Conservation (phyloP, 768 basidiomycete genomes). For the Leccinum uliginosum region DNA sequence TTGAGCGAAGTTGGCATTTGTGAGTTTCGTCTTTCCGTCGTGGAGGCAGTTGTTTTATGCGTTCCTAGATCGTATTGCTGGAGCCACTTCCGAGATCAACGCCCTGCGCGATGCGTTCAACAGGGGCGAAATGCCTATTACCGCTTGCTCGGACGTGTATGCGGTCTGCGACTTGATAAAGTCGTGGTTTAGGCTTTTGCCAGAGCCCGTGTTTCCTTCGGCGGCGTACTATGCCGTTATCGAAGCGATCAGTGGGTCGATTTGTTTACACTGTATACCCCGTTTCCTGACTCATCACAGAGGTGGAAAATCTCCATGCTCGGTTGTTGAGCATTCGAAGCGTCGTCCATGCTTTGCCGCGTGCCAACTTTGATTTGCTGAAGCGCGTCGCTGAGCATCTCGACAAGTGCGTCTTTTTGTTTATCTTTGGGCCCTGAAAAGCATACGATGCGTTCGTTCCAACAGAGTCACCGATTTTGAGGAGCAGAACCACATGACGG, state of each 20-base stretch:
- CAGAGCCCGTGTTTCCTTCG: conserved; percentile 74
- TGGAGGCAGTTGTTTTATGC: not conserved
- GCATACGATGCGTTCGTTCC: not conserved
- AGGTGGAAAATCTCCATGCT: conserved; percentile 64
- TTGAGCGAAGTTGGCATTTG: conserved; percentile 82
- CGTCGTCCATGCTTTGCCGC: conserved; percentile 67
- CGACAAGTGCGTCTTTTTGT: conserved; percentile 49
- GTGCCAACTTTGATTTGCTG: conserved; percentile 73
- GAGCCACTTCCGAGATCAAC: conserved; percentile 66
- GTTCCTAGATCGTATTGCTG: conserved; percentile 72
- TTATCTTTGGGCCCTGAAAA: not conserved
- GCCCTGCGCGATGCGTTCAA: conserved; percentile 72
- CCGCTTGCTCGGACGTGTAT: conserved; percentile 65
- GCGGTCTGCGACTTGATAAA: conserved; percentile 82
- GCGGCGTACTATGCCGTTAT: conserved; percentile 65
- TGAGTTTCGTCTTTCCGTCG: conserved; percentile 35
- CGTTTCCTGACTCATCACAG: conserved; percentile 34
- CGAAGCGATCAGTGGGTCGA: conserved; percentile 59
- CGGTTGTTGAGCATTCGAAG: conserved; percentile 60
- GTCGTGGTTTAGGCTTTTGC: conserved; percentile 80
- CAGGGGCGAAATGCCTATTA: conserved; percentile 62
- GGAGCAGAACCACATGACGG: conserved; percentile 87
- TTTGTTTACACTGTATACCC: not conserved
- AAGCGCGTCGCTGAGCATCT: conserved; percentile 78
- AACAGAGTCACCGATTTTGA: conserved; percentile 81